Evolutionary conservation across 208 protist genomes (phyloP).

Genomic region (Kentomonas sorsogonicus): DNA sequence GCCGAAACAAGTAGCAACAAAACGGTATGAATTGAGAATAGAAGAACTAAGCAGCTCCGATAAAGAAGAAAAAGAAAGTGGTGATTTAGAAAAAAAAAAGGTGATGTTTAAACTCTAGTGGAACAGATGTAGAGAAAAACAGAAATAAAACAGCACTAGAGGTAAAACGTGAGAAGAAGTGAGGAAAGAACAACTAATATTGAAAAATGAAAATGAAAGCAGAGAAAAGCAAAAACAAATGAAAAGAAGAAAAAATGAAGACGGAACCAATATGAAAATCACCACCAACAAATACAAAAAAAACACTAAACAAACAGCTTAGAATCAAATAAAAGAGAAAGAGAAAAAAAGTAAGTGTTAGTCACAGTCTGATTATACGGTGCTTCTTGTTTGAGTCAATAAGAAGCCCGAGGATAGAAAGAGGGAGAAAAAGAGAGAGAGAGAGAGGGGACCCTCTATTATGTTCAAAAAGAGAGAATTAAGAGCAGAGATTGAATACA

Average conservation of each 20-base stretch:
- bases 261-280: not conserved
- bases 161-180: not conserved
- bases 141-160: too few relatives aligned
- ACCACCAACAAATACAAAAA: not conserved
- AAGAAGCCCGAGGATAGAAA: too few relatives aligned
- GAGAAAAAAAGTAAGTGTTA: slow-evolving; percentile 10
- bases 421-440: too few relatives aligned
- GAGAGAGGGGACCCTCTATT: too few relatives aligned
- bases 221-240: slow-evolving; percentile 11
- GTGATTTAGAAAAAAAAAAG: slow-evolving; percentile 8
- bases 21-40: not conserved
- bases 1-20: too few relatives aligned
- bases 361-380: not conserved
- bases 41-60: not conserved
- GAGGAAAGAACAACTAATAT: slow-evolving; percentile 3
- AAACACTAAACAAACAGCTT: not conserved
- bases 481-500: too few relatives aligned
- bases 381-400: not conserved
- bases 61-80: slow-evolving; percentile 9
- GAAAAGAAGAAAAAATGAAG: not conserved
- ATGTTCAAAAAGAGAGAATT: too few relatives aligned
- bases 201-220: slow-evolving; percentile 6
- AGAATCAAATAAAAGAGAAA: slow-evolving; percentile 2
- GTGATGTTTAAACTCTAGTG: not conserved
- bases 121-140: too few relatives aligned